Percentiles rank a stretch among this genome's conserved stretches.
Conservation (phyloP, 306 rosid species). For the Pterocarpus macrocarpus region DNA sequence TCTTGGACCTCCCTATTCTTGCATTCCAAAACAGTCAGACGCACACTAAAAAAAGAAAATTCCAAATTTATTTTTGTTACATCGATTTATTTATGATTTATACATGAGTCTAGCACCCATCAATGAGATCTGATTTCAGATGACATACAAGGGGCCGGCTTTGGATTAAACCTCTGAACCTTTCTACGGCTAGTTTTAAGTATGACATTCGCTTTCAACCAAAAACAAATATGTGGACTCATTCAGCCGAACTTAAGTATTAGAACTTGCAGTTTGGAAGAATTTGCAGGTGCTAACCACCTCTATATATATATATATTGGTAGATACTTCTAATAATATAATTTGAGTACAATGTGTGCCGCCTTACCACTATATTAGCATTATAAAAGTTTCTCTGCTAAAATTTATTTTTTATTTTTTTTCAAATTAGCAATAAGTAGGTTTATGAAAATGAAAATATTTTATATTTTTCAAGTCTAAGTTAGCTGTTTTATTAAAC, state of each 20-base stretch:
- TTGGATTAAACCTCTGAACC: background rate
- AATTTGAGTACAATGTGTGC: too few species aligned
- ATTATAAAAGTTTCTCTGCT: too few species aligned
- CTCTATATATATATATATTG: too few species aligned
- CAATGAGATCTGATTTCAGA: background rate
- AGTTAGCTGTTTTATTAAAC: too few species aligned
- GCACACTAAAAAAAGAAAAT: too few species aligned
- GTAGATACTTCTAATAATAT: too few species aligned
- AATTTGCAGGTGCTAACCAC: background rate
- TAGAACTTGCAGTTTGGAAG: background rate
- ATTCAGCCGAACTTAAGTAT: background rate
- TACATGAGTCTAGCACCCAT: background rate
- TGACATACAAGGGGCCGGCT: background rate
- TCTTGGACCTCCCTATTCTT: background rate
- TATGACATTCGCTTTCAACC: background rate
- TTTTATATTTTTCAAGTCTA: too few species aligned
- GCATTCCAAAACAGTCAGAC: background rate
- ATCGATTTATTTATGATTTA: background rate
- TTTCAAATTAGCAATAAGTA: too few species aligned
- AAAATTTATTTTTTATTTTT: too few species aligned
- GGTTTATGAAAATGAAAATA: too few species aligned
- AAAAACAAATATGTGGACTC: background rate
- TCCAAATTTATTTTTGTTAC: background rate
- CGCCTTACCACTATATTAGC: too few species aligned
- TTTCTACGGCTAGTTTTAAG: too few species aligned